phyloP scores from a whole-genome alignment of 345 rosid species.

The Populus davidiana region DNA sequence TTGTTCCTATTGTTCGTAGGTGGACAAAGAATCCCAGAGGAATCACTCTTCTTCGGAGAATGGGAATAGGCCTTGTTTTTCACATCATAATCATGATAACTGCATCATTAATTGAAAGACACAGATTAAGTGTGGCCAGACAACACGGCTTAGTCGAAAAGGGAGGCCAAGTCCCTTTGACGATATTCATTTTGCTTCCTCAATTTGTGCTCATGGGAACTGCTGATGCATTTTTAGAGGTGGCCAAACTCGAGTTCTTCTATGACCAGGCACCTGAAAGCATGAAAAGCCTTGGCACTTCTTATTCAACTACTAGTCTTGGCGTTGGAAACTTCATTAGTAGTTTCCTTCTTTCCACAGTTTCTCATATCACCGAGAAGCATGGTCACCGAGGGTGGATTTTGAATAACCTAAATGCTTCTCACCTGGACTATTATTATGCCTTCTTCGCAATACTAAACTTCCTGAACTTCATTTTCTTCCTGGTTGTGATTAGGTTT shows the following conservation, averaged over 20 bases:
- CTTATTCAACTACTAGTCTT: slow-evolving; percentile 47
- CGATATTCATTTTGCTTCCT: slow-evolving; percentile 68
- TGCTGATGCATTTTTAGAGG: slow-evolving; percentile 75
- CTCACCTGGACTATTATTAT: slow-evolving; percentile 71
- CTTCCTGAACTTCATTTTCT: slow-evolving; percentile 54
- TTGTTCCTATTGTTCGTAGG: slow-evolving; percentile 38
- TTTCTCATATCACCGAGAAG: slow-evolving; percentile 47
- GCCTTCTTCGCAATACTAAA: slow-evolving; percentile 59
- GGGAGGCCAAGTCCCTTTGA: slow-evolving; percentile 52
- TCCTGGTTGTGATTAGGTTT: slow-evolving; percentile 49
- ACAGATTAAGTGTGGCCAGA: slow-evolving; percentile 52
- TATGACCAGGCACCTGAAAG: slow-evolving; percentile 90
- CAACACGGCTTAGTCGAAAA: slow-evolving; percentile 46
- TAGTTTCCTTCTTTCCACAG: slow-evolving; percentile 61
- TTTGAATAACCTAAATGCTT: slow-evolving; percentile 63
- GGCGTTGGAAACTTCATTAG: slow-evolving; percentile 76
- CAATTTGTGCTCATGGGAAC: slow-evolving; percentile 76
- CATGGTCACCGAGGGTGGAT: slow-evolving; percentile 68
- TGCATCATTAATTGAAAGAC: slow-evolving; percentile 54
- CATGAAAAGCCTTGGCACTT: slow-evolving; percentile 93
- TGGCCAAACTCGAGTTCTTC: slow-evolving; percentile 79
- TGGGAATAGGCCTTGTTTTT: slow-evolving; percentile 60
- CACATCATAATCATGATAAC: slow-evolving; percentile 58
- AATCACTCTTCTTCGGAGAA: slow-evolving; percentile 68
- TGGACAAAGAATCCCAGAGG: slow-evolving; percentile 75